These are phyloP conservation scores for Neonectria ditissima DNA, from an alignment of 2,329 filamentous ascomycete species.

Conservation along the genomic window DNA sequence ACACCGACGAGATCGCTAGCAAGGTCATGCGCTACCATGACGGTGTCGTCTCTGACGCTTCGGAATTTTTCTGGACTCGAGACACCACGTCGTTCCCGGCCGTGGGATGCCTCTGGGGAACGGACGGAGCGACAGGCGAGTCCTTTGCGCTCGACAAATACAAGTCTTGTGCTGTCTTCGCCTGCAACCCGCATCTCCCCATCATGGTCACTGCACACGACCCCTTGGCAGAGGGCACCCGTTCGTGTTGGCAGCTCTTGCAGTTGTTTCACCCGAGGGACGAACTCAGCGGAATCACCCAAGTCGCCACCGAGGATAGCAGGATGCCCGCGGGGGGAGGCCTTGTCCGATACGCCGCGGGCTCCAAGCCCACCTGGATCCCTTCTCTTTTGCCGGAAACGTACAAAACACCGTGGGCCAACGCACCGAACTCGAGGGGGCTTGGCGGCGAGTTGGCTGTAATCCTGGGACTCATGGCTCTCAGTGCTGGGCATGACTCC, in stretches of 20 bases:
- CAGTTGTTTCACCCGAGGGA: slow-evolving; percentile 43
- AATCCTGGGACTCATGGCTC: slow-evolving; percentile 56
- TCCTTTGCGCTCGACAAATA: slow-evolving; percentile 28
- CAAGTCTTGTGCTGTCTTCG: slow-evolving; percentile 48
- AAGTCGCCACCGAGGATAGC: slow-evolving; percentile 40
- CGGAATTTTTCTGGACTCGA: slow-evolving; percentile 40
- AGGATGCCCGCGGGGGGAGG: slow-evolving; percentile 27
- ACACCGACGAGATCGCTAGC: slow-evolving; percentile 45
- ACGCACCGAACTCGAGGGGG: slow-evolving; percentile 43
- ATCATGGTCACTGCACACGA: slow-evolving; percentile 47
- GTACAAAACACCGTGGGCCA: slow-evolving; percentile 40
- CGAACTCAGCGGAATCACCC: slow-evolving; percentile 43
- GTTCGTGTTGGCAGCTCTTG: slow-evolving; percentile 45
- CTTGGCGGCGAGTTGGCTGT: slow-evolving; percentile 54
- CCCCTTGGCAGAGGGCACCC: slow-evolving; percentile 20
- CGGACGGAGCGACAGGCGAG: slow-evolving; percentile 13
- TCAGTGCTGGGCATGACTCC: slow-evolving; percentile 33
- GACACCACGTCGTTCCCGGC: background rate
- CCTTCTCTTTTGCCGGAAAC: slow-evolving; percentile 50
- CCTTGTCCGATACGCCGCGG: slow-evolving; percentile 47
- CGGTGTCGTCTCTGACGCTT: slow-evolving; percentile 44
- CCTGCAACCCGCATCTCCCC: slow-evolving; percentile 53
- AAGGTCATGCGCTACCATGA: slow-evolving; percentile 52
- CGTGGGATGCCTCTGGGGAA: slow-evolving; percentile 11
- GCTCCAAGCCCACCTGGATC: slow-evolving; percentile 52